These are phyloP conservation scores for Neurospora hispaniola DNA, from an alignment of 495 filamentous ascomycete species.

Conservation along the genomic window DNA sequence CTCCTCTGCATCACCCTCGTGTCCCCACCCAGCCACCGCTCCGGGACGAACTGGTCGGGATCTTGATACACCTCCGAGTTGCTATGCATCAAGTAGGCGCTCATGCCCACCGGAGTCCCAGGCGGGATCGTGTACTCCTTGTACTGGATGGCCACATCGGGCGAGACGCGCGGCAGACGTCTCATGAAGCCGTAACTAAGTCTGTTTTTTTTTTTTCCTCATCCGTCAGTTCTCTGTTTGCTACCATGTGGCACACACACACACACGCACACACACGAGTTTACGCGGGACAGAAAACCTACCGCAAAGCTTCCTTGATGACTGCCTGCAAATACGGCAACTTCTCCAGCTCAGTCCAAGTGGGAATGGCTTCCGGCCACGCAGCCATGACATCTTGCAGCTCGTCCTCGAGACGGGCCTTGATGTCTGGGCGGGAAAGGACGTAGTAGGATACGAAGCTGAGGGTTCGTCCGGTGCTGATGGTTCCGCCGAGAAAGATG, in stretches of 20 bases:
- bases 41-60: constrained; percentile 25
- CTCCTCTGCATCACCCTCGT: constrained; percentile 12
- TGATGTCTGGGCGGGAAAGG: constrained; percentile 9
- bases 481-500: constrained; percentile 18
- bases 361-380: constrained; percentile 11
- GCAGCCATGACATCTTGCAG: constrained; percentile 13
- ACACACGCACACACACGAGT: too few species aligned
- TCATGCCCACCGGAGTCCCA: constrained; percentile 15
- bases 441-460: constrained; percentile 20
- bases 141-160: constrained; percentile 14
- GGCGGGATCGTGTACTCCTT: constrained; percentile 12
- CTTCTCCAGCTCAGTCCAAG: constrained; percentile 21
- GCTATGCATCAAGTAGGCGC: constrained; percentile 20
- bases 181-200: constrained; percentile 13
- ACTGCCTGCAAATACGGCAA: constrained; percentile 24
- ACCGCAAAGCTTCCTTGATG: constrained; percentile 28
- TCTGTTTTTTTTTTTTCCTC: background rate
- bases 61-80: constrained; percentile 27
- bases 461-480: constrained; percentile 19
- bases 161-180: constrained; percentile 15
- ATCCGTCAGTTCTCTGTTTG: background rate
- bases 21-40: constrained; percentile 28
- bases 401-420: constrained; percentile 9
- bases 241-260: background rate
- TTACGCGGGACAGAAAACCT: background rate